These are phyloP conservation scores for Uronychia setigera DNA, from an alignment of 73 alveolate species.

Conservation along the genomic window DNA sequence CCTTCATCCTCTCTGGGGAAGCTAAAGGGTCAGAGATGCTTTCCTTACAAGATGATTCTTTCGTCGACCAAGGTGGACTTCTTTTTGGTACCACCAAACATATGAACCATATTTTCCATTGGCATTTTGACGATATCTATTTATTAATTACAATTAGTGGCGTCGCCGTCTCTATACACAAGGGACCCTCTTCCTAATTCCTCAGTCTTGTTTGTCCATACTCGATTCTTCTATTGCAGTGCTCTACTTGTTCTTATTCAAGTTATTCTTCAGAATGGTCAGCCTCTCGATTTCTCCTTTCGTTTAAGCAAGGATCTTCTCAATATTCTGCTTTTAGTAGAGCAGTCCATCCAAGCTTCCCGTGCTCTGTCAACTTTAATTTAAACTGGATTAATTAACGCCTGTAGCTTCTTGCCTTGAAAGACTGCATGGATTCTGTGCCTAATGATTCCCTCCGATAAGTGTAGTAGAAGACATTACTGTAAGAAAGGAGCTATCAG, in stretches of 20 bases:
- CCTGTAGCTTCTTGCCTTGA: no score
- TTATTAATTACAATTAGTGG: constrained; percentile 41
- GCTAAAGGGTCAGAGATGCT: background rate
- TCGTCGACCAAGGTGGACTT: constrained; percentile 72
- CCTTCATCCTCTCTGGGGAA: constrained; percentile 75
- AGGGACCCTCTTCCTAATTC: background rate
- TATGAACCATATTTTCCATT: constrained; percentile 71
- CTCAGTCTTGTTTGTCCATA: background rate
- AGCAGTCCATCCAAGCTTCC: no score
- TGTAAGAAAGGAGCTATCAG: no score
- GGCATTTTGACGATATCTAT: constrained; percentile 47
- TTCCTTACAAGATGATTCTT: constrained; percentile 43
- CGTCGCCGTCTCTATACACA: constrained; percentile 1
- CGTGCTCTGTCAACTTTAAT: no score
- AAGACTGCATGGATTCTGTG: no score
- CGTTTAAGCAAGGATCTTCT: background rate
- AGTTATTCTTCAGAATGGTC: no score
- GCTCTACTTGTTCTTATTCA: no score
- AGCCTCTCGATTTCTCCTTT: background rate
- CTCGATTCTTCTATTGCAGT: background rate
- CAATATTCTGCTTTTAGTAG: background rate
- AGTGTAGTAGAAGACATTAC: no score
- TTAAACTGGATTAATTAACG: no score
- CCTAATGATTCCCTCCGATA: no score
- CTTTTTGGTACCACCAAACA: constrained; percentile 71